Evolutionary conservation across 2,329 filamentous ascomycete genomes (phyloP).

Genomic region (Botrytis squamosa): DNA sequence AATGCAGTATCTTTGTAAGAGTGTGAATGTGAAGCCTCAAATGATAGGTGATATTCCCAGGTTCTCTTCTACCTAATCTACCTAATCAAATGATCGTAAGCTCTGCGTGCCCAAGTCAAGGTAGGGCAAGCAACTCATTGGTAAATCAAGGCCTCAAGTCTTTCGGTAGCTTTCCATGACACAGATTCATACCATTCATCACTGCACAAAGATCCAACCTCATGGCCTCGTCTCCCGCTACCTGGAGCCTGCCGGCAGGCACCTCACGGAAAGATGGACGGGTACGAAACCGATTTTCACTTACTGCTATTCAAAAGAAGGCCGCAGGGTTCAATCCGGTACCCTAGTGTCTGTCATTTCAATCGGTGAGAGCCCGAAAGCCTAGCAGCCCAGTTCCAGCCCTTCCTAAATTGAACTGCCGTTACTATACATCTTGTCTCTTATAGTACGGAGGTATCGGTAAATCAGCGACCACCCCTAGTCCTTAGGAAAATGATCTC

Average conservation of each 20-base stretch:
- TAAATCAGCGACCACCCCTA: not conserved
- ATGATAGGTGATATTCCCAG: slow-evolving; percentile 25
- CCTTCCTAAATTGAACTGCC: slow-evolving; percentile 4
- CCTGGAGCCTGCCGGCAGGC: slow-evolving; percentile 31
- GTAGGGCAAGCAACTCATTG: slow-evolving; percentile 6
- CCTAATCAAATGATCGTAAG: slow-evolving; percentile 28
- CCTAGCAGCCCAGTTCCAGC: slow-evolving; percentile 9
- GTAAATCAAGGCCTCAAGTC: not conserved
- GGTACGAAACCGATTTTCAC: slow-evolving; percentile 6
- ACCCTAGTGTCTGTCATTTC: slow-evolving; percentile 8
- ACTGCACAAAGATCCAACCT: not conserved
- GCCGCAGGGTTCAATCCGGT: slow-evolving; percentile 14
- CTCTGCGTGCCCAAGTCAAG: slow-evolving; percentile 28
- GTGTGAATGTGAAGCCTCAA: slow-evolving; percentile 24
- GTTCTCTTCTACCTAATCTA: slow-evolving; percentile 21
- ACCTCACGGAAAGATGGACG: slow-evolving; percentile 17
- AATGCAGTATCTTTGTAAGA: slow-evolving; percentile 21
- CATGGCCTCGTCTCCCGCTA: slow-evolving; percentile 34
- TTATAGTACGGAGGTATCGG: slow-evolving; percentile 2
- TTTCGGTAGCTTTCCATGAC: slow-evolving; percentile 4
- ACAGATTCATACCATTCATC: not conserved
- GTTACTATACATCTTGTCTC: slow-evolving; percentile 1
- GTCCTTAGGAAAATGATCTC: not conserved
- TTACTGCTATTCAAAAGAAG: slow-evolving; percentile 6
- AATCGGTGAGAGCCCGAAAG: slow-evolving; percentile 22